Evolutionary conservation across 371 early-diverging fungal species (phyloP).

Genomic region (Entomophthora muscae): DNA sequence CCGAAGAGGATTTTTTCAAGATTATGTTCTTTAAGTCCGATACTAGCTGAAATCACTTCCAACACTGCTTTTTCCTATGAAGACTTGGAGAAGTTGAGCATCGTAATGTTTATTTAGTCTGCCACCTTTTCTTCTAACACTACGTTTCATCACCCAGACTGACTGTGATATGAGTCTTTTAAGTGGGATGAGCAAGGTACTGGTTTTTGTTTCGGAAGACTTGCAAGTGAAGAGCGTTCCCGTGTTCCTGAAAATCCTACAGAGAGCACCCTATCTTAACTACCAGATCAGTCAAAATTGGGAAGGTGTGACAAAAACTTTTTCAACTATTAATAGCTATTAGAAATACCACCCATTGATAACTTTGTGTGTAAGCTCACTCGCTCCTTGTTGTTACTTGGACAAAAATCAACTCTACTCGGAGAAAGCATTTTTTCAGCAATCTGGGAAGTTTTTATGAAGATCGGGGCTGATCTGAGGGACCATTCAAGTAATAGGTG

Average conservation of each 20-base stretch:
- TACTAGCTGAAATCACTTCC: not conserved
- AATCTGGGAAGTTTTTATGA: constrained; percentile 7
- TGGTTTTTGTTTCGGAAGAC: not conserved
- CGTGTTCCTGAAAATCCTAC: not conserved
- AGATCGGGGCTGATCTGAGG: not conserved
- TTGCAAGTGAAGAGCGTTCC: not conserved
- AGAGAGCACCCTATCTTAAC: not conserved
- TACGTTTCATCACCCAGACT: constrained; percentile 2
- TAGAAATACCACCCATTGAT: constrained; percentile 7
- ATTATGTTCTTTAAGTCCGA: not conserved
- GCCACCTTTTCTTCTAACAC: too few species aligned
- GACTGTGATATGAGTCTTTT: constrained; percentile 5
- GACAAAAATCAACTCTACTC: not conserved
- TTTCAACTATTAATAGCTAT: not conserved
- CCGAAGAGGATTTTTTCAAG: not conserved
- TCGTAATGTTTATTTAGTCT: not conserved
- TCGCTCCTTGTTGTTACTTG: not conserved
- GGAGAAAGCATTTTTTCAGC: not conserved
- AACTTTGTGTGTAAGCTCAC: not conserved
- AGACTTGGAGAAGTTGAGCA: not conserved
- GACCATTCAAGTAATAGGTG: not conserved
- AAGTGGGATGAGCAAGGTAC: not conserved
- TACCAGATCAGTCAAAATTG: constrained; percentile 2
- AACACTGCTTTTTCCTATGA: not conserved
- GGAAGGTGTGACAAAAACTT: not conserved